Conservation (phyloP, 345 rosid genomes). For the Syzygium oleosum region DNA sequence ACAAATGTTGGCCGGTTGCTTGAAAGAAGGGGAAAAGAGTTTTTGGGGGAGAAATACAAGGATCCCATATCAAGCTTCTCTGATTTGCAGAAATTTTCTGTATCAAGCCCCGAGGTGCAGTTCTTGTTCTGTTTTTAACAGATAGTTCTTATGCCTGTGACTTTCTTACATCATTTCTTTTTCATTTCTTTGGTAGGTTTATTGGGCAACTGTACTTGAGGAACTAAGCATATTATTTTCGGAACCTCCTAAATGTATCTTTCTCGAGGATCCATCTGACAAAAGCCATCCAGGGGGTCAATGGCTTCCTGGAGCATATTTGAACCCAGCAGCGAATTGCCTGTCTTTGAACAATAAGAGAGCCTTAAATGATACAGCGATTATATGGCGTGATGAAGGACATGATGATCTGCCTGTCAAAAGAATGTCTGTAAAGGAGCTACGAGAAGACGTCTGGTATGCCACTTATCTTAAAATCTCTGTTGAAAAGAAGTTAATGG, state of each 20-base stretch:
- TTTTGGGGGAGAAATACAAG: conserved; percentile 60
- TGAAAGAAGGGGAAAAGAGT: conserved; percentile 62
- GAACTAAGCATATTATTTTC: conserved; percentile 55
- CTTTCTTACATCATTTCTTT: not conserved
- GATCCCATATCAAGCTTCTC: conserved; percentile 81
- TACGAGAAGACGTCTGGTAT: conserved; percentile 81
- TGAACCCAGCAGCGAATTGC: conserved; percentile 79
- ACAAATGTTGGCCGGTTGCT: conserved; percentile 69
- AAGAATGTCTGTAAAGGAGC: conserved; percentile 62
- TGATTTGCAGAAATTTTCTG: conserved; percentile 80
- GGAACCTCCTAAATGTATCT: conserved; percentile 54
- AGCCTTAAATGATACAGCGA: conserved; percentile 48
- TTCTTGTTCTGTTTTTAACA: not conserved
- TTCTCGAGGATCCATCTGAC: conserved; percentile 25
- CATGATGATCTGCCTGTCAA: conserved; percentile 56
- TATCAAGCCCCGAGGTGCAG: conserved; percentile 71
- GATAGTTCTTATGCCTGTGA: not conserved
- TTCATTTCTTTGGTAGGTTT: conserved; percentile 39
- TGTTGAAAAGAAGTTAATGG: not conserved
- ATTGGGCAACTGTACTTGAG: conserved; percentile 71
- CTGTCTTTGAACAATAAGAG: conserved; percentile 36
- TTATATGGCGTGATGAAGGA: conserved; percentile 88
- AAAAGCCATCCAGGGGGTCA: conserved; percentile 59
- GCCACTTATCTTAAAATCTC: conserved; percentile 1
- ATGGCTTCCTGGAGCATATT: conserved; percentile 88